Conservation (phyloP, 2,329 filamentous ascomycete genomes). For the Lachnellula occidentalis region DNA sequence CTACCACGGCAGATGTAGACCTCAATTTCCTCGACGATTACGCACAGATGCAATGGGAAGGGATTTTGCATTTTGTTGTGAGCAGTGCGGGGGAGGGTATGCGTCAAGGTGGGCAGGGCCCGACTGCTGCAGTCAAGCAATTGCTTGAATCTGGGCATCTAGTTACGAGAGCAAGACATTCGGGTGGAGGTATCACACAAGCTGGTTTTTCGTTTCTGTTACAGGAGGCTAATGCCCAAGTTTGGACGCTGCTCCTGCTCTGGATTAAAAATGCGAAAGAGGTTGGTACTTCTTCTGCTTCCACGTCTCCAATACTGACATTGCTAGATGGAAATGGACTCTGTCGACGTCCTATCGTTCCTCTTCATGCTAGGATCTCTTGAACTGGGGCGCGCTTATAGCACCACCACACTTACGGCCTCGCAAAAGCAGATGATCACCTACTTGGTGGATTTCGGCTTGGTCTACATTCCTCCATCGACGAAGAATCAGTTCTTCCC, state of each 20-base stretch:
- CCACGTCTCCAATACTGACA: conserved; percentile 11
- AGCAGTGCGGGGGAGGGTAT: conserved; percentile 59
- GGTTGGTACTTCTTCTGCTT: conserved; percentile 29
- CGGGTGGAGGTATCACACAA: conserved; percentile 72
- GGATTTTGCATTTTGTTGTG: conserved; percentile 92
- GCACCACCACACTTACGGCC: conserved; percentile 74
- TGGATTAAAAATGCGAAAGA: conserved; percentile 81
- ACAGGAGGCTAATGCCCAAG: conserved; percentile 92
- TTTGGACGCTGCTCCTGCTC: conserved; percentile 90
- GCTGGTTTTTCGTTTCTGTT: conserved; percentile 91
- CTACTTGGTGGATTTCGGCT: conserved; percentile 84
- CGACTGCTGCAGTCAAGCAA: conserved; percentile 76
- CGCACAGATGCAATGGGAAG: conserved; percentile 87
- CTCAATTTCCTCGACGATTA: conserved; percentile 75
- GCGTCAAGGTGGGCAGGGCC: conserved; percentile 42
- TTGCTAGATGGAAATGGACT: conserved; percentile 59
- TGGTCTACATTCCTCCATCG: conserved; percentile 68
- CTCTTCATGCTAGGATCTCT: conserved; percentile 92
- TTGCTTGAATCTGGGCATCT: conserved; percentile 76
- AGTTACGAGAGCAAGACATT: conserved; percentile 53
- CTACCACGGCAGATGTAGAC: conserved; percentile 58
- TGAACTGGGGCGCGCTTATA: conserved; percentile 87
- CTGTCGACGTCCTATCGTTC: conserved; percentile 91
- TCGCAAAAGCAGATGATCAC: conserved; percentile 85
- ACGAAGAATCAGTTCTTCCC: conserved; percentile 69